Base-by-base conservation (phyloP, 1,284 basidiomycete species). In the Trametes sp. region DNA sequence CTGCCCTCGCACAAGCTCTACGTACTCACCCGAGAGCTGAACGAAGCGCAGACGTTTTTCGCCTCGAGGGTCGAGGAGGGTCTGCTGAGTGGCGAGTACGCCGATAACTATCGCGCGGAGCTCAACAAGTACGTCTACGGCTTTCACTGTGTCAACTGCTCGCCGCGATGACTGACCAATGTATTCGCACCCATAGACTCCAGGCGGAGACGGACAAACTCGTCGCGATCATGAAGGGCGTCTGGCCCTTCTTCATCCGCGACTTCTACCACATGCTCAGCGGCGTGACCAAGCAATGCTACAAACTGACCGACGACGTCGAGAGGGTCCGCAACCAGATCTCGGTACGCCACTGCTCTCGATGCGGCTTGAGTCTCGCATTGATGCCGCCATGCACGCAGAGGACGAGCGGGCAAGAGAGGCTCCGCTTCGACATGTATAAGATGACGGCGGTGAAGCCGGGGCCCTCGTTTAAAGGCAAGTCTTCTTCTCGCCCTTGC, bases 1-100 rank as follows among this genome's bases (percentile, higher is more conserved):
- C 23, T 57, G 28, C 56, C 56, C 26, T 57, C 56, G 31, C 56
- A 57, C 38, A 57, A 57, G 31, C 38, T 57, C 14, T 41, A 57
- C 28, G 48, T 57, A 16, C 56, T 57, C 36, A 24, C 9, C n/a
- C 35, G 48, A 31, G 48, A 57, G 24, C 19, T 57, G 13, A 24
- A 35, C 33, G 56, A 57, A 35, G 56, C 38, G 7, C 56, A 51
- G 21, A 19, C 56, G 19, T 51, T 29, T 31, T 57, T 51, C 19
- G 26, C 56, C 36, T 16, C 38, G 1, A 24, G 10, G 1, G 38
- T 57, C 4, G 56, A 57, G 38, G 48, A 57, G 38, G 56, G 49
- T 26, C 7, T 57, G 10, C 2, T 57, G 2, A 51, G 19, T 28
- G 56, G 48, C n/a, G 8, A 19, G 23, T 57, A 57, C 29, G 28